These are phyloP conservation scores for Cystobasidiaceae sp. DNA, from an alignment of 1,284 basidiomycete genomes.

Conservation along the genomic window DNA sequence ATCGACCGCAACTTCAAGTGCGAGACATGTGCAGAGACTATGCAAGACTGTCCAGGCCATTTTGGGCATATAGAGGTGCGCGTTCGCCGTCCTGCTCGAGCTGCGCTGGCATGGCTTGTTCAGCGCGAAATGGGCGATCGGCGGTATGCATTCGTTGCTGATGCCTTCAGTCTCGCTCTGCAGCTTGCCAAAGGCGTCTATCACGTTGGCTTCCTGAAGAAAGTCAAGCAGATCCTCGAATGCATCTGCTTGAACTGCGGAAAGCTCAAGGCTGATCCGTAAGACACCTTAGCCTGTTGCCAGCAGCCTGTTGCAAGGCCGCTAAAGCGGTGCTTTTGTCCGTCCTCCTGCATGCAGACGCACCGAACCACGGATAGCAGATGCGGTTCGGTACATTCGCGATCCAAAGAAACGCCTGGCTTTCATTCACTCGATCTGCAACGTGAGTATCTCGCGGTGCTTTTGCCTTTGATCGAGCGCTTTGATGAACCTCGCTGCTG, in stretches of 20 bases:
- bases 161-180: not conserved
- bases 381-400: slow-evolving; percentile 40
- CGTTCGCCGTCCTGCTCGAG: slow-evolving; percentile 69
- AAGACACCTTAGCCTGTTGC: slow-evolving; percentile 42
- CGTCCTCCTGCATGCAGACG: not conserved
- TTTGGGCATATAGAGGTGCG: slow-evolving; percentile 88
- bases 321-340: slow-evolving; percentile 46
- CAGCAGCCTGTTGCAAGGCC: slow-evolving; percentile 53
- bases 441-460: slow-evolving; percentile 60
- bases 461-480: slow-evolving; percentile 47
- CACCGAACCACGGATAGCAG: slow-evolving; percentile 37
- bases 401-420: slow-evolving; percentile 52
- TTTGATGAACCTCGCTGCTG: not conserved
- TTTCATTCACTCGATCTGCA: slow-evolving; percentile 86
- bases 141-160: slow-evolving; percentile 62
- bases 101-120: not conserved
- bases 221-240: slow-evolving; percentile 99
- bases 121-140: not conserved
- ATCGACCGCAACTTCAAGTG: slow-evolving; percentile 99
- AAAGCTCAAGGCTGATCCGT: slow-evolving; percentile 80
- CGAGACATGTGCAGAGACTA: slow-evolving; percentile 97
- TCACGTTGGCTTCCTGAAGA: slow-evolving; percentile 80
- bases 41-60: slow-evolving; percentile 96
- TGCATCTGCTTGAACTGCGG: slow-evolving; percentile 98
- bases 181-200: slow-evolving; percentile 30